phyloP scores from a whole-genome alignment of 2,329 filamentous ascomycete genomes.

The Albophoma yamanashiensis region DNA sequence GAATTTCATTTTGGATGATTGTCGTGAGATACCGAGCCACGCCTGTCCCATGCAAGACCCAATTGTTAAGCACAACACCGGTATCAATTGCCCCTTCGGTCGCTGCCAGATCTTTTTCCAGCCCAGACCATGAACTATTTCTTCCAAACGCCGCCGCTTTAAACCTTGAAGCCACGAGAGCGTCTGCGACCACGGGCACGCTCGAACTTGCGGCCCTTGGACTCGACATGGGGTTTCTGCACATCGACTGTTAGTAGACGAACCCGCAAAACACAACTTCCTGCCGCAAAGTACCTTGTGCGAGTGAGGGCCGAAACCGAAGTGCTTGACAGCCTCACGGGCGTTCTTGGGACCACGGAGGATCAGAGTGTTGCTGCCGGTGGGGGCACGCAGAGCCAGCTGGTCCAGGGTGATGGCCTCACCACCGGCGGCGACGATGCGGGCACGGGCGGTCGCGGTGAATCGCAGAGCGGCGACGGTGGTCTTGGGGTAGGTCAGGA shows the following conservation, averaged over 20 bases:
- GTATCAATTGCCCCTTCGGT: conserved; percentile 15
- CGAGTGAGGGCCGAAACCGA: conserved; percentile 95
- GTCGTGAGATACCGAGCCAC: conserved; percentile 34
- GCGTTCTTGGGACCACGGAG: conserved; percentile 97
- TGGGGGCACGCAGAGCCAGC: conserved; percentile 89
- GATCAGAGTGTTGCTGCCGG: conserved; percentile 92
- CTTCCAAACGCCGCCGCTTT: conserved; percentile 35
- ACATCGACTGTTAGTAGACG: conserved; percentile 2
- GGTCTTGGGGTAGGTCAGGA: conserved; percentile 82
- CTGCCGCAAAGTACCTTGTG: conserved; percentile 61
- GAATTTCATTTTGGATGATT: conserved; percentile 22
- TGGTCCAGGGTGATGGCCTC: conserved; percentile 95
- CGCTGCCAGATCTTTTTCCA: conserved; percentile 1
- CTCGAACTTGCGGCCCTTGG: conserved; percentile 99
- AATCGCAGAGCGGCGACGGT: conserved; percentile 91
- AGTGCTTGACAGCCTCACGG: conserved; percentile 97
- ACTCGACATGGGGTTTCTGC: conserved; percentile 91
- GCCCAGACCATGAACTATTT: conserved; percentile 2
- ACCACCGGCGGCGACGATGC: conserved; percentile 87
- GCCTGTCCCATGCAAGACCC: conserved; percentile 32
- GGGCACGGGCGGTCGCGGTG: conserved; percentile 89
- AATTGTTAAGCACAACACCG: conserved; percentile 20
- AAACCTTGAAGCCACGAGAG: conserved; percentile 99
- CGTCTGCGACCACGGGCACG: conserved; percentile 96
- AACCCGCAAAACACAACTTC: neutral